These are phyloP conservation scores for Ogataea henricii DNA, from an alignment of 805 yeast species.

Conservation along the genomic window DNA sequence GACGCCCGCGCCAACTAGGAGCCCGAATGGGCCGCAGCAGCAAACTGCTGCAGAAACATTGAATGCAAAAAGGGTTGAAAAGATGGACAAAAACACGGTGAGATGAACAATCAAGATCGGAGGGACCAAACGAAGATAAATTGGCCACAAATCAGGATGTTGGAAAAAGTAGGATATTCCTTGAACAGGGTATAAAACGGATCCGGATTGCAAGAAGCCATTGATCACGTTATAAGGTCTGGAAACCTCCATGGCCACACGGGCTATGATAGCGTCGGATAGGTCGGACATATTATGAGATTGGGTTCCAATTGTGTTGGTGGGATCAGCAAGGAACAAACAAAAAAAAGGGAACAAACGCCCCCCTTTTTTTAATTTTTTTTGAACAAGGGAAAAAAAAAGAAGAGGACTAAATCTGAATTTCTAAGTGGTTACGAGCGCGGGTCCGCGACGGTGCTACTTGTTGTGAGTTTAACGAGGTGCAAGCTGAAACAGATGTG, in stretches of 20 bases:
- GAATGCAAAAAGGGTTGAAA: slow-evolving; percentile 26
- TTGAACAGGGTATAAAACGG: slow-evolving; percentile 26
- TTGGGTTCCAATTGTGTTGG: neutral
- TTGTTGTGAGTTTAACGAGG: neutral
- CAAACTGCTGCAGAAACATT: slow-evolving; percentile 24
- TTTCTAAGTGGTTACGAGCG: slow-evolving; percentile 8
- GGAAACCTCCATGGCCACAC: slow-evolving; percentile 24
- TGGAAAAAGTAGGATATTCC: slow-evolving; percentile 30
- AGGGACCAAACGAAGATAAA: slow-evolving; percentile 26
- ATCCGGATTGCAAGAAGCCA: slow-evolving; percentile 20
- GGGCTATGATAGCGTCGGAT: slow-evolving; percentile 16
- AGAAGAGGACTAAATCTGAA: no score
- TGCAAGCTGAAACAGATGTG: slow-evolving; percentile 8
- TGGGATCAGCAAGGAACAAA: neutral
- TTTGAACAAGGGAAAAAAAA: no score
- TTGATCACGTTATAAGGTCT: slow-evolving; percentile 24
- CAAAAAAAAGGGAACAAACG: slow-evolving; percentile 7
- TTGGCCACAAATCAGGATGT: slow-evolving; percentile 30
- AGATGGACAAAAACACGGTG: slow-evolving; percentile 22
- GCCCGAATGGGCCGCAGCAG: slow-evolving; percentile 33
- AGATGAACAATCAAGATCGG: slow-evolving; percentile 25
- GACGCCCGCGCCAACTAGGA: slow-evolving; percentile 24
- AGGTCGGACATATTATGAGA: slow-evolving; percentile 9
- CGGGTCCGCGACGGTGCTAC: neutral
- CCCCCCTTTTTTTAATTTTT: slow-evolving; percentile 4